phyloP scores from a whole-genome alignment of 2,329 filamentous ascomycete species.

The Pyricularia sp. region DNA sequence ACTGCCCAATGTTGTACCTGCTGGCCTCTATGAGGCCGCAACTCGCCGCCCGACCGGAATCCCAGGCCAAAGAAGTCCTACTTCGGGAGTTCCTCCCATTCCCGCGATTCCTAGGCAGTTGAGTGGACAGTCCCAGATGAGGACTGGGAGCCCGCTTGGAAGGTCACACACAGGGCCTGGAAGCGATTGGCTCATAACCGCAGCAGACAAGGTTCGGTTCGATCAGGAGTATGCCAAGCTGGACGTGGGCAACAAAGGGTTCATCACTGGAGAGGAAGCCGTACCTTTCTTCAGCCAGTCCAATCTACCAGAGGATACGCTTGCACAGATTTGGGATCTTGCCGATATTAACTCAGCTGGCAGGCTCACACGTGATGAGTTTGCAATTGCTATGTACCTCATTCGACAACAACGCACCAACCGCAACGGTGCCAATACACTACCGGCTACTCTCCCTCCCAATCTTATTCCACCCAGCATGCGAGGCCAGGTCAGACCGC shows the following conservation, averaged over 20 bases:
- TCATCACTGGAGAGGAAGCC: slow-evolving; percentile 86
- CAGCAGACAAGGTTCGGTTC: slow-evolving; percentile 76
- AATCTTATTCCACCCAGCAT: slow-evolving; percentile 79
- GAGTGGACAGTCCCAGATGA: slow-evolving; percentile 51
- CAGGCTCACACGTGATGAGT: slow-evolving; percentile 74
- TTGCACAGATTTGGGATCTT: slow-evolving; percentile 95
- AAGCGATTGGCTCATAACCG: slow-evolving; percentile 67
- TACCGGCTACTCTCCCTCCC: slow-evolving; percentile 67
- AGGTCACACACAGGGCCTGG: slow-evolving; percentile 34
- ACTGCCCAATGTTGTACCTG: slow-evolving; percentile 68
- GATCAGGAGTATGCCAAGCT: slow-evolving; percentile 75
- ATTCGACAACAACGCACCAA: slow-evolving; percentile 79
- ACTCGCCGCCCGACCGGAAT: slow-evolving; percentile 47
- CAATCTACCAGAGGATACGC: slow-evolving; percentile 69
- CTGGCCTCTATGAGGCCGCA: slow-evolving; percentile 81
- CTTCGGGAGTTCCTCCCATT: slow-evolving; percentile 38
- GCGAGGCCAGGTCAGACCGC: slow-evolving; percentile 46
- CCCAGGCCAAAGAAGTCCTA: slow-evolving; percentile 34
- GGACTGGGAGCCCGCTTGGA: slow-evolving; percentile 46
- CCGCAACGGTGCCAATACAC: slow-evolving; percentile 41
- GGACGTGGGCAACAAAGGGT: slow-evolving; percentile 68
- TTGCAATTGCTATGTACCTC: slow-evolving; percentile 94
- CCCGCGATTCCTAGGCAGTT: slow-evolving; percentile 72
- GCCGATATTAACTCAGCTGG: slow-evolving; percentile 89
- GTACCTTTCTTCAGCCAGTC: slow-evolving; percentile 92